Evolutionary conservation across 371 early-diverging fungal species (phyloP), one percentile per base, ranked within the genome.

Genomic region (Rhizopus delemar): DNA sequence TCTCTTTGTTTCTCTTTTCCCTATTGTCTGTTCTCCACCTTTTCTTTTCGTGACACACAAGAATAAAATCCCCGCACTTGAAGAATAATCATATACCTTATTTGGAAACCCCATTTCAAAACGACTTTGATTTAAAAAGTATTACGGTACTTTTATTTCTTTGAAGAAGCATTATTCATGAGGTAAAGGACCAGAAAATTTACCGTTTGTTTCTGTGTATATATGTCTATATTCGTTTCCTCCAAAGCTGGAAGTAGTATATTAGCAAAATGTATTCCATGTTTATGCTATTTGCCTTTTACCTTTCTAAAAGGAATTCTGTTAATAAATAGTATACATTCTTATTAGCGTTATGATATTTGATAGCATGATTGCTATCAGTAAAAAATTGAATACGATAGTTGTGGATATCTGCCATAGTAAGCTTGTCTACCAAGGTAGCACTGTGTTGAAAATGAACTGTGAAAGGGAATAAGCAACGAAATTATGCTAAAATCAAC

Each of bases 391-490:
- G 93, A 28, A 92, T 81, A 29, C 86, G 89, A 70, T 90, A 94
- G 13, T 84, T 81, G 48, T 86, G 85, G 33, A 93, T 84, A 36
- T 81, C 80, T 9, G 80, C 84, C 12, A 81, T 61, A n/a, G 92
- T 88, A n/a, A 97, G 69, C 16, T 82, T 75, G 65, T 92, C 91
- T 8, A 92, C 75, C 22, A 97, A 80, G 6, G 75, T 78, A 48
- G 90, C 85, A 13, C 94, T 78, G 71, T 97, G 92, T 70, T 94
- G 95, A 51, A 94, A 85, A 71, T 97, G 97, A 36, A 97, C 97
- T 75, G 63, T 11, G 36, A 34, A 35, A 29, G 33, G 28, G 11
- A 11, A 56, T 12, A 31, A 50, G 45, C 35, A 22, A 33, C 16
- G 5, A 38, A 56, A 38, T 43, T 52, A 35, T 7, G 31, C 31